These are phyloP conservation scores for Stachybotrys elegans DNA, from an alignment of 2,329 filamentous ascomycete species.

Conservation along the genomic window DNA sequence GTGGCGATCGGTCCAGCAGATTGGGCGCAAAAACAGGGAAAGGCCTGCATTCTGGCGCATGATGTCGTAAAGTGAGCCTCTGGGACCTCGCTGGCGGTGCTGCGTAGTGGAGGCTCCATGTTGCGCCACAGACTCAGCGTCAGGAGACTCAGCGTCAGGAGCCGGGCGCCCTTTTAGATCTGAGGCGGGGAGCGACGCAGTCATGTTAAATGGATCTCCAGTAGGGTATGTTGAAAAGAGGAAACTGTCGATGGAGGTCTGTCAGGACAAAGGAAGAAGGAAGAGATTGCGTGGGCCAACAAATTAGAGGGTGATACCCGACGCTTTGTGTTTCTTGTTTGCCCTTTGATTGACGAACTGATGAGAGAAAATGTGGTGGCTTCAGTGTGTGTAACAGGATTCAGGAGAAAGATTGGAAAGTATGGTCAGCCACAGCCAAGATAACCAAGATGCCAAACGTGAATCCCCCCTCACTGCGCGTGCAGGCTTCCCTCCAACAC, in stretches of 20 bases:
- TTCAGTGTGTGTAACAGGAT: neutral
- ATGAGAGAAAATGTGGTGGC: no score
- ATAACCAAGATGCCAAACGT: no score
- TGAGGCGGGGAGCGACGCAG: conserved; percentile 14
- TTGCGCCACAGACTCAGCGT: neutral
- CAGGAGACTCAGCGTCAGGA: neutral
- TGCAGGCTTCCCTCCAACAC: conserved; percentile 19
- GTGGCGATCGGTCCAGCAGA: conserved; percentile 54
- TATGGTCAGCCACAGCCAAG: no score
- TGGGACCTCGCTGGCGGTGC: conserved; percentile 33
- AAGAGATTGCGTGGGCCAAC: no score
- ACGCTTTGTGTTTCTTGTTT: no score
- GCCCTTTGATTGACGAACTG: no score
- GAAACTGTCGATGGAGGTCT: no score
- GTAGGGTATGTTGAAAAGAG: neutral
- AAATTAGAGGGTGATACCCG: no score
- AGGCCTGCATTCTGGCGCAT: conserved; percentile 42
- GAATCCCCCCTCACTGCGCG: no score
- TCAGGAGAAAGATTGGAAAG: neutral
- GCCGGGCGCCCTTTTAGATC: no score
- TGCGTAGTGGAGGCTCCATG: neutral
- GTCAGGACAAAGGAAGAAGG: no score
- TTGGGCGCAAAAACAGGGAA: conserved; percentile 46
- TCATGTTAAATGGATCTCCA: conserved; percentile 21
- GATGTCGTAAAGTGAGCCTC: conserved; percentile 47